phyloP scores from a whole-genome alignment of 495 filamentous ascomycete genomes.

The Penicillium riverlandense region DNA sequence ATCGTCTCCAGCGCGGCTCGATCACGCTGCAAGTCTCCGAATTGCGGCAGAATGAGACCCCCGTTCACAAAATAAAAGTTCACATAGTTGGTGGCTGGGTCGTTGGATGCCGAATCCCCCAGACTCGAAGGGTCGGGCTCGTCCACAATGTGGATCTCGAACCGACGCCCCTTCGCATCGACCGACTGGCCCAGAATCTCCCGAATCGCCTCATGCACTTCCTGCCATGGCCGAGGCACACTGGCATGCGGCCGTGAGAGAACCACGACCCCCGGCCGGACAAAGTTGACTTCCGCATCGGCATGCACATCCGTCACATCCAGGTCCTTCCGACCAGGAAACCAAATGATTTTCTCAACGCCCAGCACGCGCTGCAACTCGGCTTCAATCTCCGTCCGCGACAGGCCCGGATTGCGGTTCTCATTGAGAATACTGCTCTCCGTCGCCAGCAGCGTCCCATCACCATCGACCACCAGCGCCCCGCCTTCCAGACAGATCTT shows the following conservation, averaged over 20 bases:
- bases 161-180: conserved; percentile 17
- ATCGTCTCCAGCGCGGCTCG: conserved; percentile 10
- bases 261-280: conserved; percentile 17
- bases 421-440: conserved; percentile 22
- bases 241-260: conserved; percentile 9
- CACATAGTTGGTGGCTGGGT: conserved; percentile 15
- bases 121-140: conserved; percentile 13
- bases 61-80: conserved; percentile 24
- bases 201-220: conserved; percentile 12
- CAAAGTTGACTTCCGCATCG: conserved; percentile 17
- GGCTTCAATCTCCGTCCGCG: conserved; percentile 11
- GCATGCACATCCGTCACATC: conserved; percentile 22
- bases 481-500: conserved; percentile 17
- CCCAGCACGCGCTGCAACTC: conserved; percentile 19
- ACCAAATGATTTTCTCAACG: conserved; percentile 23
- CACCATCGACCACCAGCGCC: conserved; percentile 18
- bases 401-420: conserved; percentile 17
- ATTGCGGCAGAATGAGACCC: conserved; percentile 17
- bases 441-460: conserved; percentile 21
- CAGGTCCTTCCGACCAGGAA: conserved; percentile 13
- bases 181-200: conserved; percentile 9
- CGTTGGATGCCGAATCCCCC: conserved; percentile 7
- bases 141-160: conserved; percentile 15
- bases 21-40: conserved; percentile 14
- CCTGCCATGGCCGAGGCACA: conserved; percentile 10